Base-by-base conservation (phyloP, 148 eudicot species). In the Pouteria glomerata region DNA sequence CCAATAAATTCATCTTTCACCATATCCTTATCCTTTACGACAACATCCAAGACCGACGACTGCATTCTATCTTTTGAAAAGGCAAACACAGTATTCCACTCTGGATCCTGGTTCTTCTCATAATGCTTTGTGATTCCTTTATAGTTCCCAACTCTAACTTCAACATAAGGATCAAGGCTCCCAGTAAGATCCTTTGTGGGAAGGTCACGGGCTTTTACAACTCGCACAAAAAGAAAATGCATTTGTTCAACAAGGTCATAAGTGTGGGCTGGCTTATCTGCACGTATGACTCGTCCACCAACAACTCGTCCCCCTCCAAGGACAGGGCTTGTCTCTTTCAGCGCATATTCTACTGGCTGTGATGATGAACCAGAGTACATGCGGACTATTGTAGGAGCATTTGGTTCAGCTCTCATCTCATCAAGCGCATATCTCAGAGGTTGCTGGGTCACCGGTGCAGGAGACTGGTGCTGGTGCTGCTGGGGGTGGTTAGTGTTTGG, bases 1-100 rank as follows among this genome's bases (percentile, higher is more conserved):
- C 98, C 98, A 29, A 90, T 85, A 76, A 88, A 88, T 70, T 90
- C 98, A 73, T 93, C 98, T 81, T 85, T 88, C 35, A 93, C 53
- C 64, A 87, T 45, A 78, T 93, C 92, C 83, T 93, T 93, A 74
- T 93, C 96, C 72, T 85, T 88, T 0, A 93, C 81, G 34, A 68
- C 63, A 30, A 93, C 94, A 44, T 88, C 92, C 42, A 93, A 68
- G 2, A 70, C 78, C n/a, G 89, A 81, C 2, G 93, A 53, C 76
- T 93, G 98, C 57, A 87, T 48, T 73, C 86, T 78, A 0, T 93
- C 98, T 70, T 75, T 80, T 2, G 98, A 79, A 74, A 93, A 93
- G 41, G 98, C 89, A 69, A 93, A 93, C 56, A 93, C 94, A 15
- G 80, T 76, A 55, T 88, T 90, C 98, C 98, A 93, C 70, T 90